These are phyloP conservation scores for Alternaria tenuissima DNA, from an alignment of 2,329 filamentous ascomycete genomes.

Conservation along the genomic window DNA sequence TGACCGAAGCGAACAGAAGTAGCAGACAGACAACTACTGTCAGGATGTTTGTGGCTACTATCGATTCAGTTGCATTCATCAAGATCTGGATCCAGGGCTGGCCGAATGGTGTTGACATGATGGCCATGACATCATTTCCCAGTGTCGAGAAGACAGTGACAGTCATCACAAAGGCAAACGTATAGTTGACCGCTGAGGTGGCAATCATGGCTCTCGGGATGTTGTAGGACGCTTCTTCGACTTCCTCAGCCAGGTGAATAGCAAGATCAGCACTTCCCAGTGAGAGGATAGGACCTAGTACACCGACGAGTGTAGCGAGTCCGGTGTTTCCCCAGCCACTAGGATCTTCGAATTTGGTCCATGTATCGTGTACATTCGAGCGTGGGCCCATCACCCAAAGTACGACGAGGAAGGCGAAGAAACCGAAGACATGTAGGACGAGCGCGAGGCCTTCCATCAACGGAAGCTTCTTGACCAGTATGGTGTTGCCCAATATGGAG, in stretches of 20 bases:
- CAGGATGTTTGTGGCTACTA: constrained; percentile 25
- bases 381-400: constrained; percentile 40
- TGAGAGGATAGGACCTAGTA: constrained; percentile 41
- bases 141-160: constrained; percentile 21
- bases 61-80: constrained; percentile 28
- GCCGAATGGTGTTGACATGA: constrained; percentile 20
- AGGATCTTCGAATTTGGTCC: constrained; percentile 56
- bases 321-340: constrained; percentile 53
- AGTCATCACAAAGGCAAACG: constrained; percentile 43
- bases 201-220: constrained; percentile 49
- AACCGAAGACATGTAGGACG: constrained; percentile 59
- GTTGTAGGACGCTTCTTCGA: constrained; percentile 30
- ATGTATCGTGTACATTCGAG: constrained; percentile 49
- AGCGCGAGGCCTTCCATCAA: constrained; percentile 46
- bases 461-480: constrained; percentile 49
- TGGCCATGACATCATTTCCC: neutral
- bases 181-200: constrained; percentile 44
- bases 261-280: constrained; percentile 46
- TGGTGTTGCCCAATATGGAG: constrained; percentile 51
- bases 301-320: constrained; percentile 53
- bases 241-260: constrained; percentile 44
- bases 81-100: constrained; percentile 35
- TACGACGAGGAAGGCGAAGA: constrained; percentile 57
- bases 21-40: constrained; percentile 13
- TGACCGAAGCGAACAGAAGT: constrained; percentile 7